Percentiles rank a stretch among this genome's conserved stretches.
phyloP scores from a whole-genome alignment of 257 asterid species.

The Apocynum venetum region DNA sequence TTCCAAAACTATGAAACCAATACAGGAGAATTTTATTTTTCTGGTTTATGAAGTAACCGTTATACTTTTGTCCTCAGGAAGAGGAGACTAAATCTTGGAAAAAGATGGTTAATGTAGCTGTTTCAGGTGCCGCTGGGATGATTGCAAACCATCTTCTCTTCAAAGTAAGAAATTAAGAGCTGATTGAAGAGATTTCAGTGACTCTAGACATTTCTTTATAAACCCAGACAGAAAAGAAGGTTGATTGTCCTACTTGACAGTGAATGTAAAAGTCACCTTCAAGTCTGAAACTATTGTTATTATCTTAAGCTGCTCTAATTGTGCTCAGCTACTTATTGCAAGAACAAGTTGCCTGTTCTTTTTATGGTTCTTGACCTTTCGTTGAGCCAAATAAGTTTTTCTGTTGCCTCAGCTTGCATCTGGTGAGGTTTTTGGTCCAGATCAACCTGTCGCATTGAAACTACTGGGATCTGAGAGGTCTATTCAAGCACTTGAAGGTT shows the following conservation, averaged over 20 bases:
- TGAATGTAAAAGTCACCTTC: too few relatives aligned
- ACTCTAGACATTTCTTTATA: neutral
- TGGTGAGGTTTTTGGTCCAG: conserved; percentile 88
- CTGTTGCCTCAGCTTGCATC: conserved; percentile 58
- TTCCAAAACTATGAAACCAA: neutral
- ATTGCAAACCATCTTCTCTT: conserved; percentile 95
- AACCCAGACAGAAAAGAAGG: neutral
- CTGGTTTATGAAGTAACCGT: neutral
- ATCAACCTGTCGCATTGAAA: conserved; percentile 87
- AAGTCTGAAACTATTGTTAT: neutral
- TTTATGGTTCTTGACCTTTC: neutral
- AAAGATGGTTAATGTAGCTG: conserved; percentile 72
- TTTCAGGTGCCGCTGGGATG: conserved; percentile 99
- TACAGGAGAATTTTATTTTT: neutral
- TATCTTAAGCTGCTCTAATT: neutral
- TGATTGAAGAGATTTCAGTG: neutral
- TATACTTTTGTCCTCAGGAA: conserved; percentile 46
- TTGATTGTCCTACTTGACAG: too few relatives aligned
- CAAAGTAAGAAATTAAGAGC: conserved; percentile 43
- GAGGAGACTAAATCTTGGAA: conserved; percentile 94
- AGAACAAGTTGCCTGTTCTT: conserved; percentile 8
- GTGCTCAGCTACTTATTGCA: neutral
- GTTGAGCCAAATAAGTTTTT: conserved; percentile 9
- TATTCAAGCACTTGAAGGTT: conserved; percentile 94
- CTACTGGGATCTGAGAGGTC: conserved; percentile 92